Conservation (phyloP, 371 early-diverging fungal species). For the Parasitella parasitica region DNA sequence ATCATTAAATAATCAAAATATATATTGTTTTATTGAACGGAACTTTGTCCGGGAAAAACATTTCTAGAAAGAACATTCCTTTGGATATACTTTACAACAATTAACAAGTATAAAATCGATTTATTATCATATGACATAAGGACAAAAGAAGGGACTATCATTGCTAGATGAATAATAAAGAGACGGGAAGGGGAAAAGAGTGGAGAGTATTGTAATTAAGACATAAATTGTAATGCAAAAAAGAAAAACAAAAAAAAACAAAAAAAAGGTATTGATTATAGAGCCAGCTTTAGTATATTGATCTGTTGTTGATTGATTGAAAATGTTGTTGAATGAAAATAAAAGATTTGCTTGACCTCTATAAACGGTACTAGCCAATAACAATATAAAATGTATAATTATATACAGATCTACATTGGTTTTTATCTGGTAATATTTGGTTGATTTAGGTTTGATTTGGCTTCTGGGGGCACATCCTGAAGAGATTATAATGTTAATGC, state of each 20-base stretch:
- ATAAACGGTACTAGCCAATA: constrained; percentile 12
- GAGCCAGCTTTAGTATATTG: constrained; percentile 14
- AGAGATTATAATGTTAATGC: background rate
- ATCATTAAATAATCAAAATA: background rate
- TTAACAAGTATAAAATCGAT: background rate
- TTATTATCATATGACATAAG: background rate
- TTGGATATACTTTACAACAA: background rate
- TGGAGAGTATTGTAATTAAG: background rate
- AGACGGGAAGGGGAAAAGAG: background rate
- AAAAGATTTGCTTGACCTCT: constrained; percentile 10
- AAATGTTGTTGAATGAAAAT: background rate
- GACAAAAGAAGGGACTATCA: background rate
- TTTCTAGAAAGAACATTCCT: background rate
- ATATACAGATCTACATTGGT: background rate
- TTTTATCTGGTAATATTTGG: background rate
- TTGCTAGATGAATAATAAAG: background rate
- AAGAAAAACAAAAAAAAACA: constrained; percentile 1
- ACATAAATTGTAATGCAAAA: background rate
- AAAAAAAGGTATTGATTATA: background rate
- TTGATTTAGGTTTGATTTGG: constrained; percentile 23
- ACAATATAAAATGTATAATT: too few species aligned
- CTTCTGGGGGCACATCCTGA: constrained; percentile 46
- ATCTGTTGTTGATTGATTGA: background rate
- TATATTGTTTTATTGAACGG: too few species aligned
- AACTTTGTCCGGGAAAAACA: background rate